Evolutionary conservation across 169 alveolate genomes (phyloP), one percentile per base, ranked within the genome.

Genomic region (Plasmodium malariae): DNA sequence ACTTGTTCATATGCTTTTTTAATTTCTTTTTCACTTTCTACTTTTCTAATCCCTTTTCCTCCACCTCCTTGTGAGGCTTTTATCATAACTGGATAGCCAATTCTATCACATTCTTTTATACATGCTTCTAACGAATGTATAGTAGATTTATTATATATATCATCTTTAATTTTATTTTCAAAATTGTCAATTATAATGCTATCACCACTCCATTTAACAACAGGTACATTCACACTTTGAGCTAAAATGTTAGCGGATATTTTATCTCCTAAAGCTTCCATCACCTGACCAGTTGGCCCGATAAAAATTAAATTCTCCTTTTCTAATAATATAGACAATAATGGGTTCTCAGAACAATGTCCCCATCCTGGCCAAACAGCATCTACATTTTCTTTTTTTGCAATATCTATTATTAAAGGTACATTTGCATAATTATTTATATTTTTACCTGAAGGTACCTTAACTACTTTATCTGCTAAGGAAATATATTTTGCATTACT

Each of bases 351-450:
- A 0, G 99, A 97, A 3, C 98, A 94, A 88, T 97, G 98, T 14
- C 99, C 99, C 97, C 98, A 97, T 6, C 99, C 99, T 5, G 99
- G 99, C 97, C 98, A 98, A 17, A 97, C 99, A 4, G 98, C 99
- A 88, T 96, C 97, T 14, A 95, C 94, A 17, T 95, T 94, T 49
- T 92, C 88, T 49, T 94, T 95, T 40, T 93, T 94, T 2, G 96
- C 96, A 34, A 92, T 80, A 37, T 92, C 86, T 1, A 92, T 93
- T 2, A 92, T 92, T 45, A 92, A 85, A 48, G 86, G 83, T 6
- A 92, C 92, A 74, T 92, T 92, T 6, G 95, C 95, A 43, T 92
- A 92, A 37, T 92, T 92, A 65, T 92, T 85, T 21, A 37, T 63
- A 28, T 92, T 92, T 17, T 91, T 91, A 24, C 95, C 95, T 62